phyloP scores from a whole-genome alignment of 495 filamentous ascomycete genomes.

The Lichina pygmaea region DNA sequence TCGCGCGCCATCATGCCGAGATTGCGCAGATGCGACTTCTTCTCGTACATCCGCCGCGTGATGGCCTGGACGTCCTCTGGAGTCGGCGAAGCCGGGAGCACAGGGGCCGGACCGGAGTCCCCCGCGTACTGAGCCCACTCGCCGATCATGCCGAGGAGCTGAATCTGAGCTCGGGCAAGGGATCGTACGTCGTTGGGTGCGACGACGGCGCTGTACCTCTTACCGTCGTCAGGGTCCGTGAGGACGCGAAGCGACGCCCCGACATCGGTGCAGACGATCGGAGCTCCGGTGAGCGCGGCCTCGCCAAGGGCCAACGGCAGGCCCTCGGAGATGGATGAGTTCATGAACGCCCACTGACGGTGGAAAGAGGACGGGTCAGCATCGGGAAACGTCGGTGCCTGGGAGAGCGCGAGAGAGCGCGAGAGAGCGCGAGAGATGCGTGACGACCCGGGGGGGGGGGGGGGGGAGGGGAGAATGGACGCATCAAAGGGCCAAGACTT shows the following conservation, averaged over 20 bases:
- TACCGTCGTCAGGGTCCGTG: constrained; percentile 30
- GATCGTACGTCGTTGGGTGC: constrained; percentile 32
- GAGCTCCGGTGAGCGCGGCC: constrained; percentile 33
- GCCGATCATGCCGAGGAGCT: constrained; percentile 29
- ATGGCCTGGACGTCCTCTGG: constrained; percentile 24
- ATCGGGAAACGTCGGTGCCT: no score
- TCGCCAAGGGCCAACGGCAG: constrained; percentile 38
- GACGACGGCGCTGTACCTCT: constrained; percentile 31
- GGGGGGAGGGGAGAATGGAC: no score
- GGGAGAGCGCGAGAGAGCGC: no score
- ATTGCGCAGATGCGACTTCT: constrained; percentile 25
- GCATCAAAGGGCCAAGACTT: neutral
- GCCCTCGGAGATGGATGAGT: constrained; percentile 39
- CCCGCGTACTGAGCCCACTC: constrained; percentile 29
- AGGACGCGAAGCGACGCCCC: constrained; percentile 34
- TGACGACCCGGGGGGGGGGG: no score
- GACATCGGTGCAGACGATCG: constrained; percentile 37
- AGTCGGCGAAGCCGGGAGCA: constrained; percentile 21
- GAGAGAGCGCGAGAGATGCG: neutral
- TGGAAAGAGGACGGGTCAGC: no score
- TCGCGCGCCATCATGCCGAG: constrained; percentile 32
- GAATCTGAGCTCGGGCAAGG: constrained; percentile 33
- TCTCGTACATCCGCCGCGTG: constrained; percentile 32
- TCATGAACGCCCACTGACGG: constrained; percentile 31
- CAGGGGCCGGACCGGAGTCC: constrained; percentile 17